These are phyloP conservation scores for Colletotrichum spinosum DNA, from an alignment of 2,329 filamentous ascomycete genomes.

Conservation along the genomic window DNA sequence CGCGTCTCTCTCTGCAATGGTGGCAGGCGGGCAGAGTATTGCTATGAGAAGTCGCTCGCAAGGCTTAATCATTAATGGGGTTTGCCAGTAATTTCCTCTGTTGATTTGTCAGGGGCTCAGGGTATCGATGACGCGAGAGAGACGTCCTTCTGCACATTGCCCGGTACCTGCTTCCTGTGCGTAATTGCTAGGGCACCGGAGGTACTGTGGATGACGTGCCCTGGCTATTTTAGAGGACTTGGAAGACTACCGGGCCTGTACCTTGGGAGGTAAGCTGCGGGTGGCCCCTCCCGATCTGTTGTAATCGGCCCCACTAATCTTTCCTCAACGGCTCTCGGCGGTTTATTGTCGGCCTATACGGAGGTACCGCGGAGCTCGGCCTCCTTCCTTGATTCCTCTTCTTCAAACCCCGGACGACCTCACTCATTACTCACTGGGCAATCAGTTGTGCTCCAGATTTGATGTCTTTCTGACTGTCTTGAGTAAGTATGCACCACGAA, in stretches of 20 bases:
- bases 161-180: not conserved
- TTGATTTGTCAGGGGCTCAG: conserved; percentile 33
- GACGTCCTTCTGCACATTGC: not conserved
- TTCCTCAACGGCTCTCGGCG: conserved; percentile 22
- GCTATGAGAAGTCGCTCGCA: conserved; percentile 18
- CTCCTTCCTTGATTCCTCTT: conserved; percentile 8
- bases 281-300: not conserved
- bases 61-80: conserved; percentile 16
- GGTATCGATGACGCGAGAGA: conserved; percentile 32
- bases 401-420: conserved; percentile 2
- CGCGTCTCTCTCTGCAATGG: conserved; percentile 1
- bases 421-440: not conserved
- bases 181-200: fast-evolving
- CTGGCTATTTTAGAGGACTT: not conserved
- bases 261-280: not conserved
- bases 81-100: conserved; percentile 8
- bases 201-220: not conserved
- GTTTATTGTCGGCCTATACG: not conserved
- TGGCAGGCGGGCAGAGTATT: not conserved
- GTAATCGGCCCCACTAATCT: not conserved
- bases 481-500: not conserved
- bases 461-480: not conserved
- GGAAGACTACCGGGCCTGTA: not conserved
- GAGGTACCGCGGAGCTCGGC: conserved; percentile 11
- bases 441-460: not conserved